Evolutionary conservation across 345 rosid genomes (phyloP).

Genomic region (Kernera saxatilis): DNA sequence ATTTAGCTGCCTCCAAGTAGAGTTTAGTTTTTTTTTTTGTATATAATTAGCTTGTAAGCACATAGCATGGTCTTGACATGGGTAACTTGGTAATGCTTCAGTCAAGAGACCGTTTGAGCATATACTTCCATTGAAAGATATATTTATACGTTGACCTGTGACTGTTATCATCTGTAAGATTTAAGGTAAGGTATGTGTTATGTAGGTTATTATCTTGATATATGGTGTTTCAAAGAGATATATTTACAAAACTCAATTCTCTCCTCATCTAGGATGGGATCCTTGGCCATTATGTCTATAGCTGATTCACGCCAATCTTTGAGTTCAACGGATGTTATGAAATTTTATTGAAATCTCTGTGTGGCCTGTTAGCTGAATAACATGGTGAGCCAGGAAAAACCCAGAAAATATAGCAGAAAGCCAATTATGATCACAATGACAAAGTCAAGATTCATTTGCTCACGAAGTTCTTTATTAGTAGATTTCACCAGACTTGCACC

Average conservation of each 20-base stretch:
- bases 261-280: not conserved
- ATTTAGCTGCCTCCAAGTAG: not conserved
- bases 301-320: not conserved
- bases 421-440: not conserved
- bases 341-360: not conserved
- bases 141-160: not conserved
- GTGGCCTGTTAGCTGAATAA: not conserved
- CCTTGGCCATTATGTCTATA: not conserved
- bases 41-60: not conserved
- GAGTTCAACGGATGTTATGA: not conserved
- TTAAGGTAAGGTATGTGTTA: not conserved
- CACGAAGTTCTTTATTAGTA: not conserved
- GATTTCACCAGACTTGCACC: not conserved
- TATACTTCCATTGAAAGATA: not conserved
- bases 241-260: not conserved
- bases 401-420: not conserved
- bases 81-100: not conserved
- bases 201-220: not conserved
- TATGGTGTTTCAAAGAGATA: not conserved
- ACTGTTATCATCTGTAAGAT: not conserved
- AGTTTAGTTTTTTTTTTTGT: not conserved
- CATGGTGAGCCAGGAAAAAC: not conserved
- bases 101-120: not conserved
- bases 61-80: not conserved
- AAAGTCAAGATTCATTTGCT: not conserved